Base-by-base conservation (phyloP, 73 alveolate genomes). In the Uronychia setigera region DNA sequence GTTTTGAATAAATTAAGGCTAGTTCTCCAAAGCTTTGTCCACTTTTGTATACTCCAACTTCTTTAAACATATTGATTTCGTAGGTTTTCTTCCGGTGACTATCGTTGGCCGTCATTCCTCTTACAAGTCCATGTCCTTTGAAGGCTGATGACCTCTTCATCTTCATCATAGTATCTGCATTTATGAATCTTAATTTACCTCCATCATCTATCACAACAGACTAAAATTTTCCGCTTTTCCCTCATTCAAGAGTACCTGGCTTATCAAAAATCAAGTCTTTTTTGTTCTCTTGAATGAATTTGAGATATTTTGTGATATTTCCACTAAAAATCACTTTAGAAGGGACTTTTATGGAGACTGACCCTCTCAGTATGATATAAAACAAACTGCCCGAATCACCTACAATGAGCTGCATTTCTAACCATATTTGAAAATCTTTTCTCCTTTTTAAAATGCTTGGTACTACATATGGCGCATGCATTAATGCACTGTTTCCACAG, bases 21-120 rank as follows among this genome's bases (percentile, higher is more conserved):
- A 91, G 78, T 58, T 91, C 96, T 0, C 96, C 96, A 82, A 91
- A 91, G 30, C 91, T 77, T 33, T 82, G 0, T 0, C 94, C 94
- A 26, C 35, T 79, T 0, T 28, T 33, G 82, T 75, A 30, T 30
- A 0, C 19, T 0, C 82, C 82, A 1, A 88, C 90, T 58, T 88
- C 87, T n/a, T 81, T 88, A 25, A 88, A 14, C 26, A 82, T 34
- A 79, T 80, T 78, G n/a, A n/a, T 78, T 87, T 26, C 30, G 32
- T 76, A 60, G 77, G 35, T 80, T 88, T 75, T 76, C 82, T 35
- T 78, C 81, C 0, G 59, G 32, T 14, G 77, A 13, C 28, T 60
- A 58, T 58, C 87, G 33, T 27, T 29, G 67, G 5, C n/a, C 19
- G 67, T 11, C 67, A 46, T 5, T 46, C 5, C 19, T 5, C 67